These are phyloP conservation scores for Tylopilus balloui DNA, from an alignment of 768 basidiomycete genomes.

Conservation along the genomic window DNA sequence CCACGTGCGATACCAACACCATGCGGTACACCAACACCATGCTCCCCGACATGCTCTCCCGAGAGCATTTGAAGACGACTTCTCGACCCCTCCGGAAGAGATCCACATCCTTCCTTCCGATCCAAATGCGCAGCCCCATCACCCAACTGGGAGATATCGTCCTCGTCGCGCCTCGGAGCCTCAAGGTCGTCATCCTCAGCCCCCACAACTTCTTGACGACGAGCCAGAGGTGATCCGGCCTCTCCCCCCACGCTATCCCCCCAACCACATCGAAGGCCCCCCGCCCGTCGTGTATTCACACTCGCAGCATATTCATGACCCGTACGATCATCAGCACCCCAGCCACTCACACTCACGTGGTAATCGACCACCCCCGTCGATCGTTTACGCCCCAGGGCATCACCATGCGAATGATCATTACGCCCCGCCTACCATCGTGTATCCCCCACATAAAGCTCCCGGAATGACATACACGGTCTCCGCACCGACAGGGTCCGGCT, in stretches of 20 bases:
- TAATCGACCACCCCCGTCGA: constrained; percentile 47
- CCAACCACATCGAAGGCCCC: constrained; percentile 20
- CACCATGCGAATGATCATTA: constrained; percentile 48
- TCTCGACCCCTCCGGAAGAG: constrained; percentile 47
- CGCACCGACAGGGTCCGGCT: constrained; percentile 41
- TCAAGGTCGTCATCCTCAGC: constrained; percentile 20
- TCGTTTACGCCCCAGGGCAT: constrained; percentile 52
- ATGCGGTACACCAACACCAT: constrained; percentile 8
- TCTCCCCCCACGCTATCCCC: constrained; percentile 29
- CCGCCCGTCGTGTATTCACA: constrained; percentile 35
- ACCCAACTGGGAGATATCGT: constrained; percentile 25
- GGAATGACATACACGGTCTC: constrained; percentile 69
- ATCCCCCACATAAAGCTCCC: constrained; percentile 52
- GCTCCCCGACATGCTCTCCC: constrained; percentile 18
- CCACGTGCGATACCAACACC: constrained; percentile 30
- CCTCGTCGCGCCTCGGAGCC: constrained; percentile 31
- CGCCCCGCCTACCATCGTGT: constrained; percentile 55
- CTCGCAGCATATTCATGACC: constrained; percentile 38
- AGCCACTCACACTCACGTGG: constrained; percentile 36
- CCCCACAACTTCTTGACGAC: constrained; percentile 18
- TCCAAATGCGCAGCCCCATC: constrained; percentile 34
- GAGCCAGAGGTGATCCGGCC: constrained; percentile 34
- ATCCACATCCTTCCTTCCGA: constrained; percentile 58
- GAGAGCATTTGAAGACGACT: constrained; percentile 18
- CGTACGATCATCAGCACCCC: constrained; percentile 29